Conservation (phyloP, 1,284 basidiomycete species). For the Inonotus obliquus region DNA sequence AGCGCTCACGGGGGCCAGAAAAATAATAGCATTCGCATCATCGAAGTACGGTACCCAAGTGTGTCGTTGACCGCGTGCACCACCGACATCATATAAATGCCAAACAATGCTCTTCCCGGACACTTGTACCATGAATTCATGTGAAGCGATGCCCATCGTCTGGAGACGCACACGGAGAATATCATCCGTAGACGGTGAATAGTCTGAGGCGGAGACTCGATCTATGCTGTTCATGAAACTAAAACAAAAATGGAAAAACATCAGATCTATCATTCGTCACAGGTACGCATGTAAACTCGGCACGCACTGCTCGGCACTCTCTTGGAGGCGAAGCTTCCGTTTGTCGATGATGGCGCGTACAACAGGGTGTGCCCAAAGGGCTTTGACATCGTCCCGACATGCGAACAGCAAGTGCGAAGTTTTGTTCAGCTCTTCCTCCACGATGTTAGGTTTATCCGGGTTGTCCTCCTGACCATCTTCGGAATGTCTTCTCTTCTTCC, state of each 20-base stretch:
- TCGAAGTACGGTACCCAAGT: constrained; percentile 82
- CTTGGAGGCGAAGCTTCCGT: constrained; percentile 70
- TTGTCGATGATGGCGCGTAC: constrained; percentile 62
- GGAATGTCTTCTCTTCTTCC: constrained; percentile 11
- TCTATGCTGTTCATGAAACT: constrained; percentile 72
- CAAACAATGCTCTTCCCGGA: constrained; percentile 71
- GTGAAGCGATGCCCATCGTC: constrained; percentile 80
- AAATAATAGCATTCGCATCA: constrained; percentile 82
- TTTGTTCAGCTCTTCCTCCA: constrained; percentile 49
- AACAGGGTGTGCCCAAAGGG: constrained; percentile 65
- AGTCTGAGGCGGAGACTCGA: constrained; percentile 61
- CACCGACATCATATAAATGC: constrained; percentile 80
- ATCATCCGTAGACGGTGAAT: constrained; percentile 74
- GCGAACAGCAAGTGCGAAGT: constrained; percentile 53
- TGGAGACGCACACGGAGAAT: constrained; percentile 80
- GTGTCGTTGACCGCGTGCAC: constrained; percentile 78
- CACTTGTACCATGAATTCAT: constrained; percentile 67
- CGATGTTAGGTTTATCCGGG: constrained; percentile 24
- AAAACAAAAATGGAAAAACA: background rate
- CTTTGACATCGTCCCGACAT: constrained; percentile 56
- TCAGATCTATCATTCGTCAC: background rate
- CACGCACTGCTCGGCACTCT: constrained; percentile 80
- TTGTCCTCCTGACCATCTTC: constrained; percentile 7
- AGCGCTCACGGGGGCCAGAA: constrained; percentile 80
- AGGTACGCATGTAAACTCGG: background rate